These are phyloP conservation scores for Eleusine indica DNA, from an alignment of 176 grass and related monocot genomes.

Conservation along the genomic window DNA sequence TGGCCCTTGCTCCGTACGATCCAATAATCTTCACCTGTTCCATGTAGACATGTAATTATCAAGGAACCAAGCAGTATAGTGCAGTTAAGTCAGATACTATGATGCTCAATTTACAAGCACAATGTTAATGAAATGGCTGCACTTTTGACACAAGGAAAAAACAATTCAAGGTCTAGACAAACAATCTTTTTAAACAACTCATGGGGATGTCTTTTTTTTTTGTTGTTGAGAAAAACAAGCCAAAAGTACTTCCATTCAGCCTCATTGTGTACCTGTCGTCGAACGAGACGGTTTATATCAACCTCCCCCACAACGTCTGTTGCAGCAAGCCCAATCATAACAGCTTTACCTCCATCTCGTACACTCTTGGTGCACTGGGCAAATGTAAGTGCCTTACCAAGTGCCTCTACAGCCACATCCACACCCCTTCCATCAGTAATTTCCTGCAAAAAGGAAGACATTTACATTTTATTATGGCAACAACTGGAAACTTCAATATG, in stretches of 20 bases:
- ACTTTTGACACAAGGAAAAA: not conserved
- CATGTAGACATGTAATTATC: not conserved
- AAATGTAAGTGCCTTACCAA: slow-evolving; percentile 91
- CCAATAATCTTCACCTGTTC: slow-evolving; percentile 95
- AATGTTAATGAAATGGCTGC: not conserved
- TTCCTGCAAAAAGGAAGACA: slow-evolving; percentile 59
- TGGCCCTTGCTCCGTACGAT: slow-evolving; percentile 93
- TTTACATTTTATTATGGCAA: slow-evolving; percentile 17
- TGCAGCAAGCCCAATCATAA: slow-evolving; percentile 95
- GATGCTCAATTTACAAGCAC: not conserved
- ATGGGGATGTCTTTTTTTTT: not conserved
- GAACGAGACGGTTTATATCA: slow-evolving; percentile 88
- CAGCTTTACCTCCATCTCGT: slow-evolving; percentile 96
- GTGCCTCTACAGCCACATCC: slow-evolving; percentile 92
- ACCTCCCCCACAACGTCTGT: slow-evolving; percentile 80
- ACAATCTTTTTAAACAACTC: not conserved
- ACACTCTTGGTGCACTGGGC: slow-evolving; percentile 85
- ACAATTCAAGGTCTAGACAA: not conserved
- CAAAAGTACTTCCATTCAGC: not conserved
- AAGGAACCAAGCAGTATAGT: slow-evolving; percentile 9
- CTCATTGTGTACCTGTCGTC: slow-evolving; percentile 69
- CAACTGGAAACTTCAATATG: slow-evolving; percentile 9
- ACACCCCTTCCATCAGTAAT: slow-evolving; percentile 92
- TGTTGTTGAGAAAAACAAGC: not conserved
- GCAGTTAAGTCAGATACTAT: not conserved